A percentile compares a stretch with the other conserved stretches of the same genome.
Evolutionary conservation across 345 rosid genomes (phyloP).

Genomic region (Linum trigynum): DNA sequence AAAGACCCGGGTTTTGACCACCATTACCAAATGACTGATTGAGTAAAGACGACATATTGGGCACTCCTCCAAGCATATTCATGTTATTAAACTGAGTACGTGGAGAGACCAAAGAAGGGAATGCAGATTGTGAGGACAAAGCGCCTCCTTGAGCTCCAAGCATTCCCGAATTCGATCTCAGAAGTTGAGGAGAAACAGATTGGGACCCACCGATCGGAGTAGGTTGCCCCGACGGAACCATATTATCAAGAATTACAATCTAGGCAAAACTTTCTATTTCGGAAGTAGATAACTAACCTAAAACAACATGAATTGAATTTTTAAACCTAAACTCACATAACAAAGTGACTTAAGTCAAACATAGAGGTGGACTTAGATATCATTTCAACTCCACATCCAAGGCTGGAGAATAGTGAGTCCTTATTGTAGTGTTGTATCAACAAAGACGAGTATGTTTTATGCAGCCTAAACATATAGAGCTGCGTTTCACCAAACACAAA

Average conservation of each 20-base stretch:
- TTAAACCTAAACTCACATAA: slow-evolving; percentile 26
- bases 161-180: slow-evolving; percentile 66
- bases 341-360: slow-evolving; percentile 12
- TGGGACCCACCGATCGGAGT: slow-evolving; percentile 72
- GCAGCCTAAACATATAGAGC: slow-evolving; percentile 21
- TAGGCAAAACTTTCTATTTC: slow-evolving; percentile 2
- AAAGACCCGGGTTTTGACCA: slow-evolving; percentile 38
- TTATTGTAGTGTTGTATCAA: slow-evolving; percentile 22
- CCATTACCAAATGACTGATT: slow-evolving; percentile 86
- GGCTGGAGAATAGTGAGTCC: slow-evolving; percentile 25
- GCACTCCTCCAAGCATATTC: slow-evolving; percentile 72
- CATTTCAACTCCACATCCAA: slow-evolving; percentile 34
- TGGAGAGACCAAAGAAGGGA: neutral
- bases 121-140: neutral
- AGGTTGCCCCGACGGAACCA: slow-evolving; percentile 84
- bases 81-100: slow-evolving; percentile 47
- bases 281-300: neutral
- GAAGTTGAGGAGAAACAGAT: slow-evolving; percentile 51
- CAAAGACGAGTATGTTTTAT: slow-evolving; percentile 15
- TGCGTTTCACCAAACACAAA: slow-evolving; percentile 31
- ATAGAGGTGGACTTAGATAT: slow-evolving; percentile 17
- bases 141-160: slow-evolving; percentile 30
- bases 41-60: slow-evolving; percentile 67
- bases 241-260: slow-evolving; percentile 27
- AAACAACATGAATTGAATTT: slow-evolving; percentile 9